Percentiles rank a stretch among this genome's conserved stretches.
Evolutionary conservation across 164 flowering plant species (phyloP).

Genomic region (Brasenia schreberi): DNA sequence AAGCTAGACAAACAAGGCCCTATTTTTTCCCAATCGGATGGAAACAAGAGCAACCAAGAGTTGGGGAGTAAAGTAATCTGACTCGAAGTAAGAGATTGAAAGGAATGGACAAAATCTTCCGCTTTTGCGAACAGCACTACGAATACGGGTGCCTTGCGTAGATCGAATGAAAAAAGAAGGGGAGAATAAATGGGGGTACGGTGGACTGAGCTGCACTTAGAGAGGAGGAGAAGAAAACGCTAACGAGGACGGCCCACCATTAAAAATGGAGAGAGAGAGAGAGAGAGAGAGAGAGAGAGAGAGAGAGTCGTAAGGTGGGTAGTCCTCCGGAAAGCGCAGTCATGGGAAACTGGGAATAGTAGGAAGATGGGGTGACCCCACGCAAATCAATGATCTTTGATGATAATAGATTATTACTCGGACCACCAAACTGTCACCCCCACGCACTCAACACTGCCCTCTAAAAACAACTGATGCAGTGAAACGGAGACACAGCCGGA

Average conservation of each 20-base stretch:
- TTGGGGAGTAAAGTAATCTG: background rate
- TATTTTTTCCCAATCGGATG: background rate
- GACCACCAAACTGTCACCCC: too few relatives aligned
- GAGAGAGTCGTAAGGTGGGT: background rate
- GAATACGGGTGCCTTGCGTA: background rate
- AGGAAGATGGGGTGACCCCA: too few relatives aligned
- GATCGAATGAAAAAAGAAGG: background rate
- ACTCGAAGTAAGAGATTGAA: background rate
- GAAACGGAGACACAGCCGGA: too few relatives aligned
- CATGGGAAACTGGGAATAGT: too few relatives aligned
- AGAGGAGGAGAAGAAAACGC: background rate
- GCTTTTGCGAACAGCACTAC: background rate
- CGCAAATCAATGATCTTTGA: too few relatives aligned
- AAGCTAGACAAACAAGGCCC: background rate
- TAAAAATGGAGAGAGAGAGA: background rate
- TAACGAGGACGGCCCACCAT: background rate
- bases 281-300: background rate
- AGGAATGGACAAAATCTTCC: background rate
- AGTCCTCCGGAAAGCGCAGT: background rate
- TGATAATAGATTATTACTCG: too few relatives aligned
- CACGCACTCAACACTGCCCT: too few relatives aligned
- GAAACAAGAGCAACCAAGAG: background rate
- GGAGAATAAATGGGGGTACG: background rate
- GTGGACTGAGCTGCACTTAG: background rate
- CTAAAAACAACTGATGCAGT: too few relatives aligned